phyloP scores from a whole-genome alignment of 2,329 filamentous ascomycete genomes.

The Cadophora sp. region DNA sequence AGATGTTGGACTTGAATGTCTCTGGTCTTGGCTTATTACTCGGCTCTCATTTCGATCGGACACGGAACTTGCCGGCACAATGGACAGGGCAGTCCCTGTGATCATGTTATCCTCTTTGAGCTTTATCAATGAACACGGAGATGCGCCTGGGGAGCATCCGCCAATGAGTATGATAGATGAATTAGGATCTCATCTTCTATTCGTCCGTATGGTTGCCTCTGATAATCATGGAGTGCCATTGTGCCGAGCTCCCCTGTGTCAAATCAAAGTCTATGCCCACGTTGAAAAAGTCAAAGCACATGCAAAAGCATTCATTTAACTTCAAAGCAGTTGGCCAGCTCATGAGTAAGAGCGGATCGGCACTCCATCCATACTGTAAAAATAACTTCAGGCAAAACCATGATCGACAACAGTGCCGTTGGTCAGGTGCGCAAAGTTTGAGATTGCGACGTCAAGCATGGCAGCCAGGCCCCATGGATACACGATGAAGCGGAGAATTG shows the following conservation, averaged over 20 bases:
- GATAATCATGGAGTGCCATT: background rate
- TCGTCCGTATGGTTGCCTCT: background rate
- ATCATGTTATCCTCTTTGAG: slow-evolving; percentile 6
- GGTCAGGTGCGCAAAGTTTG: slow-evolving; percentile 11
- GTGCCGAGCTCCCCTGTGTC: slow-evolving; percentile 9
- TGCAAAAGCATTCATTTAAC: background rate
- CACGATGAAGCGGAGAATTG: slow-evolving; percentile 15
- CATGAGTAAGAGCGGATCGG: background rate
- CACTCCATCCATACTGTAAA: background rate
- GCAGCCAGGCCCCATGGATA: background rate
- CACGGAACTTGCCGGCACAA: background rate
- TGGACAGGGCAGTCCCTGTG: background rate
- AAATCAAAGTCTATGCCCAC: slow-evolving; percentile 16
- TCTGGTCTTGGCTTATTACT: background rate
- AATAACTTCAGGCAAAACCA: slow-evolving; percentile 10
- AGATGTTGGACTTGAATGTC: background rate
- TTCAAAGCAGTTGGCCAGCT: slow-evolving; percentile 4
- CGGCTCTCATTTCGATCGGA: background rate
- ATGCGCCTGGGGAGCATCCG: slow-evolving; percentile 1
- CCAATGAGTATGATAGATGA: slow-evolving; percentile 7
- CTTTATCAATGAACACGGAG: slow-evolving; percentile 1
- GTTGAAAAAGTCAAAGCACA: slow-evolving; percentile 19
- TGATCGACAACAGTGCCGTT: slow-evolving; percentile 18
- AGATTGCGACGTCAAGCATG: slow-evolving; percentile 14
- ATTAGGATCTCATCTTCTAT: background rate